Base-by-base conservation (phyloP, 768 basidiomycete species). In the Podaxis sp. region DNA sequence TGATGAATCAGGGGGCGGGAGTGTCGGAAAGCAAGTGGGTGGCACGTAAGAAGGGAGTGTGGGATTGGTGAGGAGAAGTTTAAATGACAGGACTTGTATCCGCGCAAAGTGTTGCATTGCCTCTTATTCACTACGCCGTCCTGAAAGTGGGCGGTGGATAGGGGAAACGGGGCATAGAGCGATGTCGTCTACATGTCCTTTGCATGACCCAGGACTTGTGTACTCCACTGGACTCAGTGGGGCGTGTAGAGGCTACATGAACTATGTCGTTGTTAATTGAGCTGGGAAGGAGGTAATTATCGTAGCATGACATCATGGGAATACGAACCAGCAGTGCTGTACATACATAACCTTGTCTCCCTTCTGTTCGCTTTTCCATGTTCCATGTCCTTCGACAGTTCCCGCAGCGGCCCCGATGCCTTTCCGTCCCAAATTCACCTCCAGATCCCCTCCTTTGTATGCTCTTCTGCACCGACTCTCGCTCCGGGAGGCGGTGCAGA, bases 51-150 rank as follows among this genome's bases (percentile, higher is more conserved):
- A 23, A 38, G 9, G 46, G n/a, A 40, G 21, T 27, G 35, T 16
- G 6, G 55, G 53, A 32, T 59, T 61, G 48, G 50, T 53, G 48
- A 11, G 46, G 36, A 35, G 36, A 60, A 61, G 48, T 21, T 18
- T 55, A 38, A 59, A 47, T 59, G 61, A 53, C 62, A 59, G 50
- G 46, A 48, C 11, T 61, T 51, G 61, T 60, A 56, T 63, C 63
- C 37, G 50, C 59, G 46, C 42, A 18, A 18, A 44, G n/a, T 55
- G 46, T 42, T 56, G 32, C 48, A 50, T 64, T 70, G 80, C 86
- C 82, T 77, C 77, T 73, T 86, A 88, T 89, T 89, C 86, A 88
- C 87, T 88, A 88, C 87, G 71, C 77, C 83, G 82, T 79, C 82
- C 78, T 73, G 69, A 71, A 63, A 69, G 75, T 79, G 77, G 80